Evolutionary conservation across 2,329 filamentous ascomycete genomes (phyloP).

Genomic region (Fusarium secorum): DNA sequence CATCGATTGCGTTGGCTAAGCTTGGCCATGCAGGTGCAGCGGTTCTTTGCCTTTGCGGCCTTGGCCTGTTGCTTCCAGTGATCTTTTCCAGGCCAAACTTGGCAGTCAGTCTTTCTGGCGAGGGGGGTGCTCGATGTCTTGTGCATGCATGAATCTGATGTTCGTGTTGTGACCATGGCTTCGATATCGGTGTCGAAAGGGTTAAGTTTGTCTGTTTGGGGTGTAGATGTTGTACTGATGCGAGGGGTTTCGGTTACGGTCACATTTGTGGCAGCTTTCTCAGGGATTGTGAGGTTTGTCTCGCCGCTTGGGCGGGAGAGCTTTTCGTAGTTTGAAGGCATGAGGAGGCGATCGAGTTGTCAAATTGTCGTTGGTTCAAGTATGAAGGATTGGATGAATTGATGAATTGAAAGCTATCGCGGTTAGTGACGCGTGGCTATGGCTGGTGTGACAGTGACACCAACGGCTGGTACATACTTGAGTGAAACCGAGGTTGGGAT

Average conservation of each 20-base stretch:
- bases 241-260: slow-evolving; percentile 39
- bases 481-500: slow-evolving; percentile 4
- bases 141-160: slow-evolving; percentile 43
- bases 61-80: slow-evolving; percentile 68
- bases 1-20: slow-evolving; percentile 65
- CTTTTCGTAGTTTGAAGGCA: slow-evolving; percentile 42
- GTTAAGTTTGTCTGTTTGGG: slow-evolving; percentile 54
- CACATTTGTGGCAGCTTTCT: slow-evolving; percentile 42
- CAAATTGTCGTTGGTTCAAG: no score
- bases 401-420: not conserved
- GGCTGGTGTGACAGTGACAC: slow-evolving; percentile 30
- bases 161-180: slow-evolving; percentile 53
- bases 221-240: slow-evolving; percentile 54
- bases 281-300: slow-evolving; percentile 39
- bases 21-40: slow-evolving; percentile 61
- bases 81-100: slow-evolving; percentile 67
- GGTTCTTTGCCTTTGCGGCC: slow-evolving; percentile 60
- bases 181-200: slow-evolving; percentile 68
- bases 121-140: slow-evolving; percentile 43
- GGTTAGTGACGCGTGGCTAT: slow-evolving; percentile 31
- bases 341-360: slow-evolving; percentile 10
- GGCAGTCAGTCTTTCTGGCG: slow-evolving; percentile 55
- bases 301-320: slow-evolving; percentile 38
- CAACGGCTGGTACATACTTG: slow-evolving; percentile 25
- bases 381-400: not conserved